A percentile compares a stretch with the other conserved stretches of the same genome.
These are phyloP conservation scores for Xylariaceae sp. DNA, from an alignment of 2,329 filamentous ascomycete genomes.

Conservation along the genomic window DNA sequence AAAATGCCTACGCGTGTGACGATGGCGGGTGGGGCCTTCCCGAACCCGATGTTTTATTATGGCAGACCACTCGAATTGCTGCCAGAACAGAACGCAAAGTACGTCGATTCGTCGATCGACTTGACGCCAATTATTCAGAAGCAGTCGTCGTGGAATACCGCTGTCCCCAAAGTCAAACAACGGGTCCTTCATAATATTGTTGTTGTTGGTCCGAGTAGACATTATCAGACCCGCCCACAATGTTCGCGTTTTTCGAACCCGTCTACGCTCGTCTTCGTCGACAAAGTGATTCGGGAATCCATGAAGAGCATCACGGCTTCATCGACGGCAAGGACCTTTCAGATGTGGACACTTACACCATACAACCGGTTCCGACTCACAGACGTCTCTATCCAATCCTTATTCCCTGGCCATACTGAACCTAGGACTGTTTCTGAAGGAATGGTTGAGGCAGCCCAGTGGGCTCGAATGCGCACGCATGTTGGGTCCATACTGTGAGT, in stretches of 20 bases:
- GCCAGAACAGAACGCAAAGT: no score
- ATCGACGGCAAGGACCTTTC: not conserved
- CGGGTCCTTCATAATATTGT: no score
- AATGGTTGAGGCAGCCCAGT: not conserved
- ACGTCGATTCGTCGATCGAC: no score
- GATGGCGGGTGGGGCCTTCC: no score
- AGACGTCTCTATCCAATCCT: not conserved
- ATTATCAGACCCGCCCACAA: not conserved
- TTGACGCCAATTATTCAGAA: no score
- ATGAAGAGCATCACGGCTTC: conserved; percentile 2
- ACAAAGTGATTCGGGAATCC: conserved; percentile 1
- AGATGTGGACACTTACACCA: not conserved
- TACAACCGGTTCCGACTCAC: not conserved
- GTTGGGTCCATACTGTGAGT: conserved; percentile 5
- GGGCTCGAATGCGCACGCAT: conserved; percentile 4
- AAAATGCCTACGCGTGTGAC: no score
- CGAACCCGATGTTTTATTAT: no score
- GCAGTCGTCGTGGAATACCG: no score
- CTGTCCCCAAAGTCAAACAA: no score
- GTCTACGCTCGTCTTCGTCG: not conserved
- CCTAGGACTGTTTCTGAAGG: conserved; percentile 1
- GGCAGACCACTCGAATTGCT: no score
- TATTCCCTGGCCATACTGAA: conserved; percentile 1
- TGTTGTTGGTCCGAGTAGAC: not conserved
- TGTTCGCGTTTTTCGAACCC: conserved; percentile 6